Base-by-base conservation (phyloP, 768 basidiomycete species). In the Coprinellus micaceus region DNA sequence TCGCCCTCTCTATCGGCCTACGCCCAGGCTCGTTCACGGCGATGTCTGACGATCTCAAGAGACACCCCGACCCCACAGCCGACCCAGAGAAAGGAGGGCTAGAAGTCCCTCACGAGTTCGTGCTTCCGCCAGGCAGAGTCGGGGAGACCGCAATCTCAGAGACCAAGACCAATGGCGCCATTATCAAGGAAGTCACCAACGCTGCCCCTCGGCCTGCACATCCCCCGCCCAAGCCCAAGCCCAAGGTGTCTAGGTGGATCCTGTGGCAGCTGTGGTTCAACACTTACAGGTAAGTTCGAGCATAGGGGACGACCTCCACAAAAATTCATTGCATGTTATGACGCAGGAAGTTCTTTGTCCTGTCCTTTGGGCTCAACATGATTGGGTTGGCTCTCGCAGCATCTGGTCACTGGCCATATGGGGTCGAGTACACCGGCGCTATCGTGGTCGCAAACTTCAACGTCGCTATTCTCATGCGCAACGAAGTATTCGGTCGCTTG, bases 401-500 rank as follows among this genome's bases (percentile, higher is more conserved):
- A 10, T 77, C 82, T 25, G 86, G 85, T 5, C 80, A 82, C 56
- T 90, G 82, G 74, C 78, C 80, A 4, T 90, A 89, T 61, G 84
- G 82, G 1, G 67, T 72, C 3, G 73, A 73, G 58, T 85, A 82
- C 63, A 77, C 80, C 11, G 84, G 87, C 60, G 85, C 86, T 37
- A 76, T 89, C 63, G 85, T 84, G 9, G 75, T 87, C 5, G 88
- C 84, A 0, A 91, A 91, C 60, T 71, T 91, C 64, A 85, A 85
- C 66, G 76, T 86, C 48, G 80, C 86, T 4, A 81, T 90, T 50
- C 74, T 90, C 26, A 83, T 90, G 80, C 79, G 88, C 11, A 91
- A 90, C 64, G 88, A 91, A 60, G 77, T 88, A 12, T 90, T 91
- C 56, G 85, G 87, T 24, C 86, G 88, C 28, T 60, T 82, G 37